These are phyloP conservation scores for Dactylella cylindrospora DNA, from an alignment of 2,329 filamentous ascomycete species.

Conservation along the genomic window DNA sequence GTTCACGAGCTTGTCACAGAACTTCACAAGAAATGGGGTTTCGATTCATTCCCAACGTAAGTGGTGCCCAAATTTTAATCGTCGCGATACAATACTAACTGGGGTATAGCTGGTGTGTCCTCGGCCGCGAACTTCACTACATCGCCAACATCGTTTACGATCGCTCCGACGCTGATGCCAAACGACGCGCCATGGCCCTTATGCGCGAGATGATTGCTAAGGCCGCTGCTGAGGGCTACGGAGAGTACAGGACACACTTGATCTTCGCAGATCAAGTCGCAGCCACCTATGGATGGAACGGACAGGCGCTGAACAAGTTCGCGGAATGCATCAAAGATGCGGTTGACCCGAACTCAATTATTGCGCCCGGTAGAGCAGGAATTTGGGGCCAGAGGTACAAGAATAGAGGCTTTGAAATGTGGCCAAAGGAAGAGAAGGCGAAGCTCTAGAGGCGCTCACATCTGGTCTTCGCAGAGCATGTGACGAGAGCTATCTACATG, in stretches of 20 bases:
- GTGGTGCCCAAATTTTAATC: not conserved
- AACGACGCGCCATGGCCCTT: constrained; percentile 52
- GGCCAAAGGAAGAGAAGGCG: constrained; percentile 4
- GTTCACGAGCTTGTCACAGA: constrained; percentile 55
- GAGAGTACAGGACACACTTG: constrained; percentile 57
- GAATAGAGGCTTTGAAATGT: constrained; percentile 51
- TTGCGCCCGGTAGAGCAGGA: constrained; percentile 56
- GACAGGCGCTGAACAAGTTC: constrained; percentile 54
- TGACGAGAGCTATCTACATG: too few relatives aligned
- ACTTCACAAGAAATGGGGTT: constrained; percentile 54
- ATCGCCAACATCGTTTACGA: constrained; percentile 61
- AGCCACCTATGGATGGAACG: constrained; percentile 54
- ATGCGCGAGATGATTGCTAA: constrained; percentile 54
- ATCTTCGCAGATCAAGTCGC: constrained; percentile 56
- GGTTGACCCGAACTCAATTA: constrained; percentile 56
- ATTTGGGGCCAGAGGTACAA: constrained; percentile 53
- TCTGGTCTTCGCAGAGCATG: too few relatives aligned
- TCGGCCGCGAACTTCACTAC: constrained; percentile 60
- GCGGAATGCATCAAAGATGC: constrained; percentile 56
- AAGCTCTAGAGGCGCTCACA: not conserved
- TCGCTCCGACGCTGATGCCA: constrained; percentile 53
- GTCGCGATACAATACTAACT: too few relatives aligned
- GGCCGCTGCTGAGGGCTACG: constrained; percentile 54
- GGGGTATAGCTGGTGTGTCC: constrained; percentile 54
- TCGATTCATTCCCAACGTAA: constrained; percentile 58